Evolutionary conservation across 495 filamentous ascomycete species (phyloP), one percentile per base, ranked within the genome.

Genomic region (Aspergillus nidulans): DNA sequence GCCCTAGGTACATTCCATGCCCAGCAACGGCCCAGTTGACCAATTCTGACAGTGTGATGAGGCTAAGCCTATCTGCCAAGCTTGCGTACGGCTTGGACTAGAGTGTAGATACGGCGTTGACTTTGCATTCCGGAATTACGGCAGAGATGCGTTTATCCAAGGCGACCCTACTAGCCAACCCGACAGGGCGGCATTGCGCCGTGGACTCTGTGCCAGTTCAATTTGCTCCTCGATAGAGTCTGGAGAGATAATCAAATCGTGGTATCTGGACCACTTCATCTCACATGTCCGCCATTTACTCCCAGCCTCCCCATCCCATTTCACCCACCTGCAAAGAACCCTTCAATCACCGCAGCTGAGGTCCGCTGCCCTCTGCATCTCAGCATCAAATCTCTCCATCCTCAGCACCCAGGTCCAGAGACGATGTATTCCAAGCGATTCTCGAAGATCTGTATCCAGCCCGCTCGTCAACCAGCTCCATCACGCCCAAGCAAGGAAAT

Each of bases 321-420:
- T 50, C 15, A 28, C 18, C 4, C 26, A 50, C n/a, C n/a, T n/a
- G n/a, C n/a, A n/a, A n/a, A 9, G 18, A 38, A 0, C 26, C 26
- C 40, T 55, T 12, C 19, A 46, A 1, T 49, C 51, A 1, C 30
- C 51, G 3, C 39, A 25, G 16, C 26, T 52, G 1, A 19, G 46
- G 7, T 54, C 13, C 6, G 57, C 57, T 28, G 34, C 34, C 2
- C 49, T 59, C n/a, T 59, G 57, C 52, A 59, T 59, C 13, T 49
- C 49, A 9, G 60, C 58, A 2, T 61, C 58, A 0, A 61, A 49
- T 26, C 53, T 61, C 5, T 61, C 58, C 4, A 61, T 61, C 53
- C 49, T 61, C 6, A 56, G 57, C 34, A 28, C 58, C 7, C 44
- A 15, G 42, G 47, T 61, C 21, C 58, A 61, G 47, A 49, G 32